Evolutionary conservation across 2,329 filamentous ascomycete genomes (phyloP).

Genomic region (Fusarium sp.): DNA sequence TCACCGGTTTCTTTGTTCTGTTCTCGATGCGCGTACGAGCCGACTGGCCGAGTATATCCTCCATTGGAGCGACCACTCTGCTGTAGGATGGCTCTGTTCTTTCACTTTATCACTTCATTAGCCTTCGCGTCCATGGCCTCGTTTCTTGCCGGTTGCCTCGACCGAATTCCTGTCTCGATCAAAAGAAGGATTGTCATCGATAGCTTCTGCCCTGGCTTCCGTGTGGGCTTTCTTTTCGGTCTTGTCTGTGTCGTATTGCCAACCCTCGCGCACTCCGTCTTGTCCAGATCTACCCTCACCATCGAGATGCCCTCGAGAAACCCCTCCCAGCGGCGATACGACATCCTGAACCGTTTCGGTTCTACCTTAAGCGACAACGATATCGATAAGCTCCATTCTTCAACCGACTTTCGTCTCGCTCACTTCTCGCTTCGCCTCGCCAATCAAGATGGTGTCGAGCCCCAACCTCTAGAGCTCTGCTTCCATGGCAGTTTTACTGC

Average conservation of each 20-base stretch:
- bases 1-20: conserved; percentile 1
- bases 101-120: too few species aligned
- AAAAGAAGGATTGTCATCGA: background rate
- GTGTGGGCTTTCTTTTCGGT: background rate
- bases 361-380: background rate
- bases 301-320: background rate
- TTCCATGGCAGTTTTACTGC: conserved; percentile 7
- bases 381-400: background rate
- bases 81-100: too few species aligned
- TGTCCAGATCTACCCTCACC: background rate
- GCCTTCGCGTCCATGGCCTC: too few species aligned
- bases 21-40: conserved; percentile 1
- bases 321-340: background rate
- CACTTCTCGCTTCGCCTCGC: conserved; percentile 7
- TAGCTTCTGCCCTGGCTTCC: background rate
- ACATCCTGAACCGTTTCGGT: background rate
- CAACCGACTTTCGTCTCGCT: background rate
- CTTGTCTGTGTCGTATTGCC: too few species aligned
- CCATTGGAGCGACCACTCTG: too few species aligned
- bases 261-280: background rate
- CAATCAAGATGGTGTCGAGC: background rate
- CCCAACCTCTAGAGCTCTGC: conserved; percentile 14
- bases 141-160: too few species aligned
- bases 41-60: background rate
- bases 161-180: too few species aligned